Evolutionary conservation across 495 filamentous ascomycete genomes (phyloP).

Genomic region (Aspergillus conjunctus): DNA sequence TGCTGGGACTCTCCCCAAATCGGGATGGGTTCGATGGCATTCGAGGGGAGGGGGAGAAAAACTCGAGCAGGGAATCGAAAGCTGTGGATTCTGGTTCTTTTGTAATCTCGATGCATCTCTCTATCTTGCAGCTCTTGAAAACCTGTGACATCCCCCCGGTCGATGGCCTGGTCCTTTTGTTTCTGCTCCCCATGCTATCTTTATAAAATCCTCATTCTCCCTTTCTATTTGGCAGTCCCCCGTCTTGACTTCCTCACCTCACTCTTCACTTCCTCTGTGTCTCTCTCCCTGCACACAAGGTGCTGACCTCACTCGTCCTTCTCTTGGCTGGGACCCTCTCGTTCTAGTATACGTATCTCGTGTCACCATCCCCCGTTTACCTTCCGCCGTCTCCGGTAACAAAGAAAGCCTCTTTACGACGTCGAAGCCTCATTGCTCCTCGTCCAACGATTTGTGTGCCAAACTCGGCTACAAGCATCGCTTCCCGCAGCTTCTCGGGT

Average conservation of each 20-base stretch:
- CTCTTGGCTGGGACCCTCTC: conserved; percentile 6
- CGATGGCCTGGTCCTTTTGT: conserved; percentile 19
- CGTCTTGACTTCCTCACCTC: conserved; percentile 19
- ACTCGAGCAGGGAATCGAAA: neutral
- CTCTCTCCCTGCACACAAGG: conserved; percentile 2
- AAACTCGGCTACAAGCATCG: conserved; percentile 12
- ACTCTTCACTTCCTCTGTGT: conserved; percentile 9
- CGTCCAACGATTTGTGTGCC: conserved; percentile 7
- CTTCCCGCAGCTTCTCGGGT: conserved; percentile 13
- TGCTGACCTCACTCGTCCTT: neutral
- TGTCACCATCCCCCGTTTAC: conserved; percentile 25
- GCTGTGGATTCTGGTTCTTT: conserved; percentile 21
- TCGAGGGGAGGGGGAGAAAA: neutral
- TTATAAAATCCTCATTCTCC: conserved; percentile 28
- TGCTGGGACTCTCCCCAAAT: conserved; percentile 22
- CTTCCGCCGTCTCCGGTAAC: neutral
- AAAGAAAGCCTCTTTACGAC: neutral
- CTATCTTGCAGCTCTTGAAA: conserved; percentile 17
- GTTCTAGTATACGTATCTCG: conserved; percentile 8
- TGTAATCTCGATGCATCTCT: conserved; percentile 25
- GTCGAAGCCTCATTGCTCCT: conserved; percentile 11
- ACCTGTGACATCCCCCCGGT: conserved; percentile 13
- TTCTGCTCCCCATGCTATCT: conserved; percentile 9
- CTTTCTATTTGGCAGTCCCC: conserved; percentile 18
- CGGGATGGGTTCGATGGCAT: conserved; percentile 19